These are phyloP conservation scores for Epichloe typhina DNA, from an alignment of 2,329 filamentous ascomycete species.

Conservation along the genomic window DNA sequence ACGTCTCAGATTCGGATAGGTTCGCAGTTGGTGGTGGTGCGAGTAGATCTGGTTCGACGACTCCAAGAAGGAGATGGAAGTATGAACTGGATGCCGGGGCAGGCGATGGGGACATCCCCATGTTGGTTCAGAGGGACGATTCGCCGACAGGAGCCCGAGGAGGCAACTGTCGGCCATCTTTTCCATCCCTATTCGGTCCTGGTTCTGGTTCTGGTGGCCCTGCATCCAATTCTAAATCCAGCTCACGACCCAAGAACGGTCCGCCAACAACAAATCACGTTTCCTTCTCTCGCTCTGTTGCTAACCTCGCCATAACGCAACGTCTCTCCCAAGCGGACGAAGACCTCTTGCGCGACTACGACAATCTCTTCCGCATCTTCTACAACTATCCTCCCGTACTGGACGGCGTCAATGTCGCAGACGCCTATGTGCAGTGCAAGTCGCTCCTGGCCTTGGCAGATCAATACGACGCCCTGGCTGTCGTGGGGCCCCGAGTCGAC, in stretches of 20 bases:
- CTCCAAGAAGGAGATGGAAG: slow-evolving; percentile 52
- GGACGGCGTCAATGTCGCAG: slow-evolving; percentile 77
- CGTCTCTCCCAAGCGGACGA: slow-evolving; percentile 46
- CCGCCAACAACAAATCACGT: slow-evolving; percentile 31
- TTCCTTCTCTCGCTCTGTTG: slow-evolving; percentile 73
- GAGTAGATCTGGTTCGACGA: neutral
- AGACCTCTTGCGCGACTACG: slow-evolving; percentile 80
- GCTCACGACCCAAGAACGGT: slow-evolving; percentile 18
- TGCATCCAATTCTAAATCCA: slow-evolving; percentile 36
- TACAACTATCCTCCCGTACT: slow-evolving; percentile 82
- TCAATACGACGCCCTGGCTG: slow-evolving; percentile 80
- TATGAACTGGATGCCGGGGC: slow-evolving; percentile 76
- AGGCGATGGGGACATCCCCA: slow-evolving; percentile 65
- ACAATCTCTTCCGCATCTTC: slow-evolving; percentile 90
- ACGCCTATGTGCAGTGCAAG: slow-evolving; percentile 90
- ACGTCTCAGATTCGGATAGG: slow-evolving; percentile 9
- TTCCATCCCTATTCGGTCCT: slow-evolving; percentile 21
- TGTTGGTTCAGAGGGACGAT: slow-evolving; percentile 69
- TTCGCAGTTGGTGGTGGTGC: slow-evolving; percentile 1
- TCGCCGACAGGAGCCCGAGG: slow-evolving; percentile 5
- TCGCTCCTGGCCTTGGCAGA: slow-evolving; percentile 79
- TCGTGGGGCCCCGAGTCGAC: slow-evolving; percentile 81
- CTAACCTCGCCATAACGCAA: slow-evolving; percentile 50
- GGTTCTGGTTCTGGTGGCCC: slow-evolving; percentile 22
- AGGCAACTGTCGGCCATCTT: slow-evolving; percentile 6